Evolutionary conservation across 2,329 filamentous ascomycete species (phyloP).

Genomic region (Aspergillus ruber): DNA sequence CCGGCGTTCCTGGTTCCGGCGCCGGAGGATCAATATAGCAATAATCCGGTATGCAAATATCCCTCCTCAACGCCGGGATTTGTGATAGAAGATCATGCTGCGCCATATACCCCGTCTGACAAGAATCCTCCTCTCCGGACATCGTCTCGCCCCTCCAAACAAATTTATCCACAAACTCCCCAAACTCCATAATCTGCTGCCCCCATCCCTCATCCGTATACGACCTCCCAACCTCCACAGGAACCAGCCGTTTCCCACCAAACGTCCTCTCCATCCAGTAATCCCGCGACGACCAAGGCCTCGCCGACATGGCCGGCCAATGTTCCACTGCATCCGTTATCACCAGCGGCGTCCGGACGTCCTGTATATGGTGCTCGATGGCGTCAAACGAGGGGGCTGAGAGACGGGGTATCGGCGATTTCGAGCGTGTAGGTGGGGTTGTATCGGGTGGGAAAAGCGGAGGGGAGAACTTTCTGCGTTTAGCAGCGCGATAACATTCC

Average conservation of each 20-base stretch:
- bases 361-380: slow-evolving; percentile 57
- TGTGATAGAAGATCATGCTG: slow-evolving; percentile 85
- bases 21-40: slow-evolving; percentile 66
- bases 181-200: slow-evolving; percentile 71
- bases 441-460: slow-evolving; percentile 28
- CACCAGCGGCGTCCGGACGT: slow-evolving; percentile 55
- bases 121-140: slow-evolving; percentile 8
- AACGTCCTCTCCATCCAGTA: slow-evolving; percentile 74
- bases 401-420: slow-evolving; percentile 34
- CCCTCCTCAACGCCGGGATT: slow-evolving; percentile 66
- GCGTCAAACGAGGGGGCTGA: slow-evolving; percentile 48
- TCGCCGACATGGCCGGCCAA: slow-evolving; percentile 70
- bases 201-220: slow-evolving; percentile 84
- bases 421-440: slow-evolving; percentile 27
- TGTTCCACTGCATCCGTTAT: slow-evolving; percentile 58
- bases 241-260: slow-evolving; percentile 70
- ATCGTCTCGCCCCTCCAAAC: slow-evolving; percentile 37
- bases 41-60: slow-evolving; percentile 76
- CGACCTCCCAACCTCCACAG: slow-evolving; percentile 76
- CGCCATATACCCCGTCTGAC: slow-evolving; percentile 69
- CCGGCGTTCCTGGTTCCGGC: slow-evolving; percentile 44
- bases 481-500: slow-evolving; percentile 7
- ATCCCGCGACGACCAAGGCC: slow-evolving; percentile 63
- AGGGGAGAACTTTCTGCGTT: slow-evolving; percentile 26
- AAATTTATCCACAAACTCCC: slow-evolving; percentile 60